Evolutionary conservation across 2,329 filamentous ascomycete species (phyloP).

Genomic region (Claviceps sp.): DNA sequence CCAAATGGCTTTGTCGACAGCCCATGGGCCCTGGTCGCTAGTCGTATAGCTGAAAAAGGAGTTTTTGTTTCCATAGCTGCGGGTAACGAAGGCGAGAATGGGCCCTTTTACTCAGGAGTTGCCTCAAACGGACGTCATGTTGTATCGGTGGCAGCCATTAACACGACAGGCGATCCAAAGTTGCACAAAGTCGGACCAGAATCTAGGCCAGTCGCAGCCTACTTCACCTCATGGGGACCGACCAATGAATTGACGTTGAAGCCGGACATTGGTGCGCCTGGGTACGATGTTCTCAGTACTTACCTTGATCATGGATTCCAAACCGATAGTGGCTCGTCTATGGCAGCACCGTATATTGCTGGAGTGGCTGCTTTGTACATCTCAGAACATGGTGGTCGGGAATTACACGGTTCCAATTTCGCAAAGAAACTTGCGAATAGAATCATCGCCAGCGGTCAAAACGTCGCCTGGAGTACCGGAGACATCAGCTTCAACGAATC

Average conservation of each 20-base stretch:
- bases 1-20: conserved; percentile 26
- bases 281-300: conserved; percentile 36
- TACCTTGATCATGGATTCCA: conserved; percentile 29
- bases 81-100: conserved; percentile 35
- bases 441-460: conserved; percentile 21
- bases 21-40: conserved; percentile 28
- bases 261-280: conserved; percentile 36
- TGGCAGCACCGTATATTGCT: conserved; percentile 41
- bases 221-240: conserved; percentile 38
- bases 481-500: conserved; percentile 8
- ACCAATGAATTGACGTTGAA: conserved; percentile 37
- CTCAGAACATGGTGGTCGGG: conserved; percentile 26
- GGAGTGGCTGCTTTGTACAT: conserved; percentile 35
- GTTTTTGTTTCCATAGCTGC: conserved; percentile 36
- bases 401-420: conserved; percentile 21
- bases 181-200: conserved; percentile 14
- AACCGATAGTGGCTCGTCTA: conserved; percentile 39
- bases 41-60: conserved; percentile 28
- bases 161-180: conserved; percentile 29
- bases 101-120: conserved; percentile 30
- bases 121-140: conserved; percentile 21
- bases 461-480: conserved; percentile 16
- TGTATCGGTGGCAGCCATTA: conserved; percentile 23
- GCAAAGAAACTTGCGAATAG: conserved; percentile 20
- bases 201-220: conserved; percentile 22